Percentiles rank a stretch among this genome's conserved stretches.
phyloP scores from a whole-genome alignment of 1,139 yeast genomes.

The Debaryomycetaceae sp. region DNA sequence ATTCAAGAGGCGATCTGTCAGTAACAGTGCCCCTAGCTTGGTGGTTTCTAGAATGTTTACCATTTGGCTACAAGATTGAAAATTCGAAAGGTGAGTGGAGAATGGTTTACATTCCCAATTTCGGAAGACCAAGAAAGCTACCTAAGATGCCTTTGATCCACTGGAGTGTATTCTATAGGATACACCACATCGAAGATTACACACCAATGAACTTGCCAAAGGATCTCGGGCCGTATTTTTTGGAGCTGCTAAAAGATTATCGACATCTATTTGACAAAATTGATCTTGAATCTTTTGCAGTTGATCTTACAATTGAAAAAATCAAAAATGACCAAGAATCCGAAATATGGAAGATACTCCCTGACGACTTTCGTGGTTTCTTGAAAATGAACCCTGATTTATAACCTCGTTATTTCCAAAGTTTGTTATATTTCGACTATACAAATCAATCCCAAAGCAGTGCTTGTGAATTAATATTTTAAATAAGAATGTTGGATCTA shows the following conservation, averaged over 20 bases:
- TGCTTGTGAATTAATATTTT: neutral
- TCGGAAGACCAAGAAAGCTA: slow-evolving; percentile 48
- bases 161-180: slow-evolving; percentile 61
- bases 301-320: slow-evolving; percentile 14
- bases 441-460: neutral
- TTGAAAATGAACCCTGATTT: slow-evolving; percentile 10
- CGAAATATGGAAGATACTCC: slow-evolving; percentile 32
- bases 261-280: slow-evolving; percentile 7
- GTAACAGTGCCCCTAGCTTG: slow-evolving; percentile 31
- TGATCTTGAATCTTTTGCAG: slow-evolving; percentile 8
- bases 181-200: slow-evolving; percentile 43
- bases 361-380: slow-evolving; percentile 34
- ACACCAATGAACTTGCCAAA: slow-evolving; percentile 44
- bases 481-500: neutral
- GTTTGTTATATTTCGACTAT: slow-evolving; percentile 1
- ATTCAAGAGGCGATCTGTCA: slow-evolving; percentile 32
- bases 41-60: slow-evolving; percentile 63
- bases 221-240: slow-evolving; percentile 18
- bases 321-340: slow-evolving; percentile 14
- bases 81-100: slow-evolving; percentile 46
- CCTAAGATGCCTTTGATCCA: slow-evolving; percentile 49
- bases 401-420: slow-evolving; percentile 1
- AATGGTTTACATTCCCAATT: slow-evolving; percentile 46
- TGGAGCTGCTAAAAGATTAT: slow-evolving; percentile 17
- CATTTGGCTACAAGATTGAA: slow-evolving; percentile 50